phyloP scores from a whole-genome alignment of 2,329 filamentous ascomycete species.

The Trichoderma koningiopsis region DNA sequence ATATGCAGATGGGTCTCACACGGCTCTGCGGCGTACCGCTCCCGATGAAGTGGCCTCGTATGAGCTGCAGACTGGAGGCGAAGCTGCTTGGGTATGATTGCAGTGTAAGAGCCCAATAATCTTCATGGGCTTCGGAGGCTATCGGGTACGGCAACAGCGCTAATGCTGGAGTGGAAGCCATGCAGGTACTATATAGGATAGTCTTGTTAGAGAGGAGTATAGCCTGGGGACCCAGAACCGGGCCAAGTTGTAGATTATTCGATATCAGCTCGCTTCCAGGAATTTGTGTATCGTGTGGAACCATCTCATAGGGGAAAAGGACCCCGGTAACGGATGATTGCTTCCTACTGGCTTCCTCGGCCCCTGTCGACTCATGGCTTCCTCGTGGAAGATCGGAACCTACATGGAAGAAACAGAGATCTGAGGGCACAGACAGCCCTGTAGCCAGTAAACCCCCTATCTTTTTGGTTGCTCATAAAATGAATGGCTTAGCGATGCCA shows the following conservation, averaged over 20 bases:
- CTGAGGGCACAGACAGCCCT: background rate
- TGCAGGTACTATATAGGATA: background rate
- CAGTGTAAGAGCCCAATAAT: background rate
- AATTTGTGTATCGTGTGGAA: constrained; percentile 14
- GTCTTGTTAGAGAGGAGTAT: background rate
- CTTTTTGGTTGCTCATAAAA: background rate
- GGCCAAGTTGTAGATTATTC: constrained; percentile 24
- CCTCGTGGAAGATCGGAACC: constrained; percentile 15
- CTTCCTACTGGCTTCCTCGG: constrained; percentile 20
- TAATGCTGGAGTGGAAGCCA: constrained; percentile 15
- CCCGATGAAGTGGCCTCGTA: constrained; percentile 43
- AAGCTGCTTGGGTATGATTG: background rate
- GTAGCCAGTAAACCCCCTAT: background rate
- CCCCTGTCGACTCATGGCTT: constrained; percentile 17
- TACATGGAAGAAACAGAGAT: background rate
- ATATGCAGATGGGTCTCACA: constrained; percentile 32
- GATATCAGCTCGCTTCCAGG: constrained; percentile 20
- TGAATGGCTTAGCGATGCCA: background rate
- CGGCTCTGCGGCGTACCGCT: constrained; percentile 37
- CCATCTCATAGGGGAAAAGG: background rate
- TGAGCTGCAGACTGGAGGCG: constrained; percentile 28
- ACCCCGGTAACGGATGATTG: constrained; percentile 14
- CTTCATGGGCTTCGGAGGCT: constrained; percentile 14
- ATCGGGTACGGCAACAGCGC: constrained; percentile 2
- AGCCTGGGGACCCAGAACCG: background rate